These are phyloP conservation scores for Populus nigra DNA, from an alignment of 345 rosid species.

Conservation along the genomic window DNA sequence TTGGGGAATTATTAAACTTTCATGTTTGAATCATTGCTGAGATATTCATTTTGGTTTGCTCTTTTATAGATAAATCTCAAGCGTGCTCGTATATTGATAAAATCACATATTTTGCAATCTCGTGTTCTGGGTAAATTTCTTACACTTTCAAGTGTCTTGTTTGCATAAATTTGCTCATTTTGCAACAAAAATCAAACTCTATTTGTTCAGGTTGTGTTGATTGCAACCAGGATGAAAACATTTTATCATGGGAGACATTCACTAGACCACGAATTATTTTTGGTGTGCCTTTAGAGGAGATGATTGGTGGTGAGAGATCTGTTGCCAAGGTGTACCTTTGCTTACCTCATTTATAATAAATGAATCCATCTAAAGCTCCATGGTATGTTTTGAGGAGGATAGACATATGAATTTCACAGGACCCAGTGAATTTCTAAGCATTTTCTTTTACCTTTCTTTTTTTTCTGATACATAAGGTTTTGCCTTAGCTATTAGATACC, in stretches of 20 bases:
- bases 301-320: slow-evolving; percentile 52
- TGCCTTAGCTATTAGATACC: background rate
- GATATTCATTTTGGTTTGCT: slow-evolving; percentile 7
- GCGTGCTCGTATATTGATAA: slow-evolving; percentile 81
- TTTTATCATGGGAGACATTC: slow-evolving; percentile 74
- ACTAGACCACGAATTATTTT: slow-evolving; percentile 68
- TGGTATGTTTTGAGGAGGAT: background rate
- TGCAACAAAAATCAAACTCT: background rate
- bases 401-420: background rate
- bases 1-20: background rate
- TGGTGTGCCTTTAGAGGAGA: slow-evolving; percentile 72
- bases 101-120: slow-evolving; percentile 61
- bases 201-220: slow-evolving; percentile 58
- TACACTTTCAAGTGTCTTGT: background rate
- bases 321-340: slow-evolving; percentile 45
- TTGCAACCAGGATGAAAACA: slow-evolving; percentile 75
- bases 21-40: background rate
- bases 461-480: background rate
- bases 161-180: background rate
- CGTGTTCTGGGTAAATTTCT: slow-evolving; percentile 54
- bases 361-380: no score
- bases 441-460: background rate
- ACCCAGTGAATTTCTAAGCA: background rate
- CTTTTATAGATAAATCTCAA: slow-evolving; percentile 76
- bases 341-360: background rate